These are phyloP conservation scores for Chlorophyllum brunneum DNA, from an alignment of 768 basidiomycete genomes.

Conservation along the genomic window DNA sequence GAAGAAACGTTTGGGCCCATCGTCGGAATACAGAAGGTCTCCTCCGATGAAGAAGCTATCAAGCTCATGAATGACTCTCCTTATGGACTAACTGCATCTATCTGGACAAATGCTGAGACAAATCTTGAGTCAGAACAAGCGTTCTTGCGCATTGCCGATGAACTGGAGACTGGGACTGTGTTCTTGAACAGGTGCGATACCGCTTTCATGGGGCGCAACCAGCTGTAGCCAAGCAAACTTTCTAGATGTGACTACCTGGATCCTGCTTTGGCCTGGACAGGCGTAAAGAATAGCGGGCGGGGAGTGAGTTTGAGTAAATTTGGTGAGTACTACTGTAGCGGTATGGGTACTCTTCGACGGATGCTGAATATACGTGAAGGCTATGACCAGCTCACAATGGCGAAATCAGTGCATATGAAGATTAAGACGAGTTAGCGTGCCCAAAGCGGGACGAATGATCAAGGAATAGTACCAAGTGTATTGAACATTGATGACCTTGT, in stretches of 20 bases:
- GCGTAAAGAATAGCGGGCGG: conserved; percentile 89
- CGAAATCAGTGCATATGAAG: conserved; percentile 84
- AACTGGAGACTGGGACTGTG: conserved; percentile 86
- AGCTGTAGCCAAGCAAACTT: neutral
- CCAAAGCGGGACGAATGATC: neutral
- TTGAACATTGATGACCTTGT: neutral
- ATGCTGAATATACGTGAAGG: conserved; percentile 39
- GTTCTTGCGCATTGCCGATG: conserved; percentile 66
- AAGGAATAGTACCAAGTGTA: neutral
- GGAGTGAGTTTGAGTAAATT: conserved; percentile 89
- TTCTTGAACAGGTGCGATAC: conserved; percentile 73
- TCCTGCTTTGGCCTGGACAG: conserved; percentile 92
- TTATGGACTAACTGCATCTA: conserved; percentile 90
- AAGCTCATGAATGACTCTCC: conserved; percentile 93
- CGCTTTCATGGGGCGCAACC: neutral
- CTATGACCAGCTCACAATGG: conserved; percentile 80
- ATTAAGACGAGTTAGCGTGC: conserved; percentile 42
- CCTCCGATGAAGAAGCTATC: conserved; percentile 85
- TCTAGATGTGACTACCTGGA: conserved; percentile 83
- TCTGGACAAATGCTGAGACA: conserved; percentile 80
- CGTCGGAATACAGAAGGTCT: conserved; percentile 88
- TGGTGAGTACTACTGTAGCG: conserved; percentile 43
- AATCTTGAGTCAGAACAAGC: conserved; percentile 60
- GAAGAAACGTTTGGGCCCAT: conserved; percentile 94
- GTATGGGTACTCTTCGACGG: neutral